A percentile compares a stretch with the other conserved stretches of the same genome.
Evolutionary conservation across 1,284 basidiomycete genomes (phyloP).

Genomic region (Rhodotorula sp.): DNA sequence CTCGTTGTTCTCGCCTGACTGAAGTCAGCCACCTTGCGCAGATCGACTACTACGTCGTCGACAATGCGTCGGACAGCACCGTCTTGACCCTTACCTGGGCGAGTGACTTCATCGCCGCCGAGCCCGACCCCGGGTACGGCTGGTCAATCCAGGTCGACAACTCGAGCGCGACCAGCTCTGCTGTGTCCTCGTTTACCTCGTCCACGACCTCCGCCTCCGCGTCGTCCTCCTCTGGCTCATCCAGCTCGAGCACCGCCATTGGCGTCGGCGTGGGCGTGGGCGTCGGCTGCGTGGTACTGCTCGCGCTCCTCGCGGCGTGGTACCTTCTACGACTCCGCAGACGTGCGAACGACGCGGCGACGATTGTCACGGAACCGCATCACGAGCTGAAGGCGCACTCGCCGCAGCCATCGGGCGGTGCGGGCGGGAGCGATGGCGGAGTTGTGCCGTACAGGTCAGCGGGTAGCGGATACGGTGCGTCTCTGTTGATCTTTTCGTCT

Average conservation of each 20-base stretch:
- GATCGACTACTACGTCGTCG: slow-evolving; percentile 19
- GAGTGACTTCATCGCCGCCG: slow-evolving; percentile 3
- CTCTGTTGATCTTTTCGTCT: neutral
- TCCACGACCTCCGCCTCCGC: neutral
- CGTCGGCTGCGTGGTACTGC: slow-evolving; percentile 1
- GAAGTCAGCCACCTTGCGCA: too few species aligned
- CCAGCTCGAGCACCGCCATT: neutral
- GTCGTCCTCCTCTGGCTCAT: neutral
- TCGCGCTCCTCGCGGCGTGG: neutral
- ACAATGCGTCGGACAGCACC: neutral
- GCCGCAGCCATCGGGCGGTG: too few species aligned
- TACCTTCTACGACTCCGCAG: neutral
- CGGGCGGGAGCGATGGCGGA: neutral
- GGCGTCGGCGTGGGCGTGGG: slow-evolving; percentile 21
- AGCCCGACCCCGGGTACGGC: neutral
- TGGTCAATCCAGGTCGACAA: neutral
- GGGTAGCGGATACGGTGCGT: neutral
- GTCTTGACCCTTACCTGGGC: neutral
- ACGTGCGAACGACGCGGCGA: neutral
- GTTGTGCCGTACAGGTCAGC: neutral
- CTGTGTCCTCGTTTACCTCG: neutral
- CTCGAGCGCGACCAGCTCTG: neutral
- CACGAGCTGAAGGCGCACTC: neutral
- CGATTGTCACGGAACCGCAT: neutral
- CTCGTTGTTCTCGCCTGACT: too few species aligned